phyloP scores from a whole-genome alignment of 345 rosid genomes.

The Arabidopsis thaliana region TAIR10.1 NC_003074.8:20297501-20298000 shows the following conservation, averaged over 20 bases:
- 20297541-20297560: slow-evolving; percentile 70
- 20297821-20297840: slow-evolving; percentile 63
- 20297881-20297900: slow-evolving; percentile 45
- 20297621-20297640: slow-evolving; percentile 90
- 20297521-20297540: slow-evolving; percentile 73
- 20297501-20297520: slow-evolving; percentile 88
- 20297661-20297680: slow-evolving; percentile 50
- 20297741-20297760: slow-evolving; percentile 57
- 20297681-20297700: slow-evolving; percentile 47
- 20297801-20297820: slow-evolving; percentile 61
- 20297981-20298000: slow-evolving; percentile 99
- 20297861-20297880: slow-evolving; percentile 50
- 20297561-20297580: slow-evolving; percentile 47
- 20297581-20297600: slow-evolving; percentile 52
- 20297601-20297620: slow-evolving; percentile 66
- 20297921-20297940: slow-evolving; percentile 43
- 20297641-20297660: slow-evolving; percentile 84
- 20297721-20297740: slow-evolving; percentile 82
- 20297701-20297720: slow-evolving; percentile 91
- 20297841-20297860: slow-evolving; percentile 72
- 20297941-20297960: slow-evolving; percentile 73
- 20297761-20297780: slow-evolving; percentile 41
- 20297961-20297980: slow-evolving; percentile 94
- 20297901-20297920: slow-evolving; percentile 49
- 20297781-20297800: slow-evolving; percentile 63